These are phyloP conservation scores for Fusarium sarcochroum DNA, from an alignment of 2,329 filamentous ascomycete genomes.

Conservation along the genomic window DNA sequence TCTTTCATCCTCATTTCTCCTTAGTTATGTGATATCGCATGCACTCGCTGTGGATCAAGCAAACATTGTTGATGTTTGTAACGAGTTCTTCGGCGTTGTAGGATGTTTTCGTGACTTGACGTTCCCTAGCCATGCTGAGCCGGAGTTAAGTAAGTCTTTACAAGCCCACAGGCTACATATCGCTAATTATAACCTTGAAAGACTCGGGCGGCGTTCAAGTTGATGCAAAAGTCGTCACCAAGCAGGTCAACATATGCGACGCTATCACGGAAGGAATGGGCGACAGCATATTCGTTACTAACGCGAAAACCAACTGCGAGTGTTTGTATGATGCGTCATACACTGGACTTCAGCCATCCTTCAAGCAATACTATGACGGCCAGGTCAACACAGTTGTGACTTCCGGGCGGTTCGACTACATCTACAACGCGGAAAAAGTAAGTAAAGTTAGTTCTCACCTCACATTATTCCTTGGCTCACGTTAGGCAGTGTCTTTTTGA, in stretches of 20 bases:
- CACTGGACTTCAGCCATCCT: not conserved
- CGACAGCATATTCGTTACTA: not conserved
- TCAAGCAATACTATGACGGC: not conserved
- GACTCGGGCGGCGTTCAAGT: not conserved
- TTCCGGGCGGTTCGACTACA: not conserved
- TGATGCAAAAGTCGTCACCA: not conserved
- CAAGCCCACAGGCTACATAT: rapidly evolving
- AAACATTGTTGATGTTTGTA: not conserved
- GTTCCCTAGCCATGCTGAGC: not conserved
- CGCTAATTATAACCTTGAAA: not conserved
- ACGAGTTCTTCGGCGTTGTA: not conserved
- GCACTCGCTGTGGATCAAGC: not conserved
- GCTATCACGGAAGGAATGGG: constrained; percentile 11
- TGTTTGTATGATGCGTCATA: constrained; percentile 7
- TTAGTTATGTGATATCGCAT: not conserved
- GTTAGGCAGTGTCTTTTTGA: constrained; percentile 3
- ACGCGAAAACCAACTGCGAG: constrained; percentile 4
- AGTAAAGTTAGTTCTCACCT: rapidly evolving
- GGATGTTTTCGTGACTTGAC: not conserved
- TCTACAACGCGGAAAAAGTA: constrained; percentile 1
- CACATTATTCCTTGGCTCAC: not conserved
- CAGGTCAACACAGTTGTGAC: not conserved
- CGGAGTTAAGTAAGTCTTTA: not conserved
- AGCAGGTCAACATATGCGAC: constrained; percentile 7
- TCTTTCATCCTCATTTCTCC: not conserved